phyloP scores from a whole-genome alignment of 495 filamentous ascomycete species.

The Friedmanniomyces endolithicus region DNA sequence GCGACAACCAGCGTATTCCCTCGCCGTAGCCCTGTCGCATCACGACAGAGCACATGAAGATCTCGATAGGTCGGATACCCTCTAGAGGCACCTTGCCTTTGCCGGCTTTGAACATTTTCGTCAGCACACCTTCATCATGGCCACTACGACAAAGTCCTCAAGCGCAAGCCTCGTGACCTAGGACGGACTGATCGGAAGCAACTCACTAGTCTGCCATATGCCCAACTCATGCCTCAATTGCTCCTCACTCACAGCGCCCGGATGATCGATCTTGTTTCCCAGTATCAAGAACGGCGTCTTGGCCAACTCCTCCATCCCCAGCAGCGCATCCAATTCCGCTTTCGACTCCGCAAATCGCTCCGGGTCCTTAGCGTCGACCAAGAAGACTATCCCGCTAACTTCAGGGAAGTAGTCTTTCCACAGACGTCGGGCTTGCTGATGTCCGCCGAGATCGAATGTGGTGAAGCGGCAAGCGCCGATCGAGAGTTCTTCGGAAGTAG shows the following conservation, averaged over 20 bases:
- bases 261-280: slow-evolving; percentile 98
- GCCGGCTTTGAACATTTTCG: slow-evolving; percentile 44
- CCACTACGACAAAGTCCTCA: neutral
- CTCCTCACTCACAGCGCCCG: slow-evolving; percentile 86
- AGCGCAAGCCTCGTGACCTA: neutral
- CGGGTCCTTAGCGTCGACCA: slow-evolving; percentile 93
- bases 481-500: slow-evolving; percentile 87
- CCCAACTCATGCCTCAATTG: slow-evolving; percentile 82
- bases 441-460: slow-evolving; percentile 93
- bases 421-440: slow-evolving; percentile 92
- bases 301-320: slow-evolving; percentile 77
- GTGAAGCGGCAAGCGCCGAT: slow-evolving; percentile 81
- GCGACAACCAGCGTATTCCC: slow-evolving; percentile 52
- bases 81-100: slow-evolving; percentile 96
- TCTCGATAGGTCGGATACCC: slow-evolving; percentile 88
- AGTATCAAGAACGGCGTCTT: slow-evolving; percentile 93
- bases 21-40: slow-evolving; percentile 91
- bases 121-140: neutral
- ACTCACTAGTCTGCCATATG: slow-evolving; percentile 63
- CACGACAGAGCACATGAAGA: slow-evolving; percentile 97
- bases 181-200: no score
- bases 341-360: slow-evolving; percentile 90
- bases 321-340: slow-evolving; percentile 85
- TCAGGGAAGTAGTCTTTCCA: slow-evolving; percentile 98
- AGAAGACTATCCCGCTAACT: slow-evolving; percentile 93